Evolutionary conservation across 345 rosid genomes (phyloP).

Genomic region (Corchorus olitorius): DNA sequence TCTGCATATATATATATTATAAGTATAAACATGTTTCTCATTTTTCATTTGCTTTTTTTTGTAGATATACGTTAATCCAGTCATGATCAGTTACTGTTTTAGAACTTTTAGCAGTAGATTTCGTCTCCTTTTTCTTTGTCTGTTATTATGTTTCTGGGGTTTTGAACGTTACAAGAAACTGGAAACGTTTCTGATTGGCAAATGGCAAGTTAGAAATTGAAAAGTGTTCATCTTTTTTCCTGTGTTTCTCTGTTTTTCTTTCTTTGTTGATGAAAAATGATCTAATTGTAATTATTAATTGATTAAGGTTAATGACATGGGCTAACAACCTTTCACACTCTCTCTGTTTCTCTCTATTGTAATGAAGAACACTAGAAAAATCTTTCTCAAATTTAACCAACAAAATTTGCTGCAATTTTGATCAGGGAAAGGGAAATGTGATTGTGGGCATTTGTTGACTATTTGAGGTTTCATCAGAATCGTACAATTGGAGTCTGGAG

Average conservation of each 20-base stretch:
- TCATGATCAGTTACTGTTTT: not conserved
- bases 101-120: not conserved
- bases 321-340: no score
- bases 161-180: not conserved
- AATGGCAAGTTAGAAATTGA: not conserved
- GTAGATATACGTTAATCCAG: not conserved
- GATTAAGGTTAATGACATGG: no score
- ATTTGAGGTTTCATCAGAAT: not conserved
- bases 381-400: no score
- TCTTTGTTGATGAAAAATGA: not conserved
- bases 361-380: no score
- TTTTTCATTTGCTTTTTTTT: not conserved
- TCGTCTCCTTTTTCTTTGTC: not conserved
- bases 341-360: no score
- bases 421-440: not conserved
- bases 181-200: conserved; percentile 15
- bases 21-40: not conserved
- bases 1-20: no score
- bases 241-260: not conserved
- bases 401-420: not conserved
- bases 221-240: not conserved
- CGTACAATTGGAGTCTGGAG: not conserved
- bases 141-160: not conserved
- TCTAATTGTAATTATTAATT: no score
- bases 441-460: not conserved